Evolutionary conservation across 768 basidiomycete genomes (phyloP), one percentile per base, ranked within the genome.

Genomic region (Calocera viscosa): DNA sequence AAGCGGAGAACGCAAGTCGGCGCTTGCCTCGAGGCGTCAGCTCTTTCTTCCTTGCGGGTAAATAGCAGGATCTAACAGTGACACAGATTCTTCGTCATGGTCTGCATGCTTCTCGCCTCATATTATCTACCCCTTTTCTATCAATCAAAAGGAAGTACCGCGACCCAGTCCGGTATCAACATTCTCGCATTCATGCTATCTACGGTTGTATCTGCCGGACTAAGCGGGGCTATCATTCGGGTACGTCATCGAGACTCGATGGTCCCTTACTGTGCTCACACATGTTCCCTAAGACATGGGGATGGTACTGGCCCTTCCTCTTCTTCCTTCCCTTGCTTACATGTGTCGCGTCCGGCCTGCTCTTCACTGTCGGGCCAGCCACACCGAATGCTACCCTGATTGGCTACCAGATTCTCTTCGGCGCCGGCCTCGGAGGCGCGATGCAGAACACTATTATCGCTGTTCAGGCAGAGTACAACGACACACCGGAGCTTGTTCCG

Each of bases 161-260:
- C 76, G 1, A 73, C 72, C 26, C 69, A 76, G 65, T 70, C 72
- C 7, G 77, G 76, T 22, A 74, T 77, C 60, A 74, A 77, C 68
- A 75, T 78, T 66, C 71, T 78, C 41, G 70, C 74, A 3, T 77
- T 73, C 71, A 73, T 75, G 72, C 67, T 75, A 17, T 60, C 72
- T 1, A 68, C 71, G 40, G 74, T 74, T 67, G 41, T 75, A 32
- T 72, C 66, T 33, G 72, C 75, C 53, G 73, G 73, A 66, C 66
- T 74, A 32, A 69, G 73, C 0, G 76, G 75, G 34, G 11, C 10
- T 5, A 28, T 60, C 30, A 60, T 60, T 19, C 7, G 19, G 5
- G 43, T 47, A 24, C 43, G 43, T 24, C 19, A n/a, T n/a, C n/a
- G n/a, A n/a, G n/a, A n/a, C n/a, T n/a, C n/a, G n/a, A n/a, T n/a